Evolutionary conservation across 768 basidiomycete genomes (phyloP), one percentile per base, ranked within the genome.

Genomic region (Xerocomus spinulosus): DNA sequence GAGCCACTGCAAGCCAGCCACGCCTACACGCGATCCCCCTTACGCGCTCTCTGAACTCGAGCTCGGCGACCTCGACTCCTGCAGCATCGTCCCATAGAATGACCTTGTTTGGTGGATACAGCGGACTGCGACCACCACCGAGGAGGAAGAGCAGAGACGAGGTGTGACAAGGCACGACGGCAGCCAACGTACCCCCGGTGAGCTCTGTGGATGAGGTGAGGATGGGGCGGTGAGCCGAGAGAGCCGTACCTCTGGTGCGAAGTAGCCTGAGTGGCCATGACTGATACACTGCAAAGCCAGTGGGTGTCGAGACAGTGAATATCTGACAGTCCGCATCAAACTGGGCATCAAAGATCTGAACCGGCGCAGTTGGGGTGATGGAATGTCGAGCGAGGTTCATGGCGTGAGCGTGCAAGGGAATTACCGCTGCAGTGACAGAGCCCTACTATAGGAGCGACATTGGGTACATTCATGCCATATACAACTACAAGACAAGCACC

Each of bases 101-200:
- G 45, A 93, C 87, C 71, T 95, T 94, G 70, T 94, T 94, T 24
- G 86, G 87, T 24, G 92, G 87, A 68, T 92, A 94, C 9, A 85
- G 78, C 25, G 92, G 92, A 64, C 87, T 92, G 46, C 83, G 78
- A 32, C 92, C 90, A 37, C 92, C 92, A 41, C 92, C 92, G 46
- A 92, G 74, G 39, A 94, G 81, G 67, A 92, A 92, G 41, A 93
- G 73, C 18, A 94, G 71, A 50, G 89, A 91, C 10, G 89, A 83
- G 10, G 82, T 77, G 60, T 93, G 89, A 46, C 90, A 70, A 3
- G 92, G 92, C 13, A 89, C 76, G 15, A 80, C 86, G 21, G 78
- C 74, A n/a, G 85, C 72, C 1, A 92, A 73, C 2, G 91, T 92
- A 24, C 91, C 90, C 32, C 85, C 85, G 13, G 77, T 76, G 46